Evolutionary conservation across 139 green algal genomes (phyloP), one percentile per base, ranked within the genome.

Genomic region (Tetradesmus obliquus): DNA sequence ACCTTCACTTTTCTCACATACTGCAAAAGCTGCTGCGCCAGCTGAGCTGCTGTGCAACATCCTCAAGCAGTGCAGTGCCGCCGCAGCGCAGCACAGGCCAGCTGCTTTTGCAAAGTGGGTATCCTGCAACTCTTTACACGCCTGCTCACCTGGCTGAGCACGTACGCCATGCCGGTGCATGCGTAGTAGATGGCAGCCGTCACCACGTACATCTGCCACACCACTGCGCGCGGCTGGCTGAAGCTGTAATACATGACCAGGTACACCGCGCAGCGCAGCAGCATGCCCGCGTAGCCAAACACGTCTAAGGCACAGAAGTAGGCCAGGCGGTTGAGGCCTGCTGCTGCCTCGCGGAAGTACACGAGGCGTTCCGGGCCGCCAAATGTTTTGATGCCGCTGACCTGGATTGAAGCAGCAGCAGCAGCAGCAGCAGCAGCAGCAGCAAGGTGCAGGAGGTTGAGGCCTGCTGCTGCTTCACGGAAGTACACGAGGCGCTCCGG

Each of bases 201-300:
- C 12, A 96, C 92, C 4, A 96, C n/a, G 84, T 95, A 96, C 92
- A 96, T 94, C 86, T 95, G 93, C 94, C 93, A 96, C 83, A 95
- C 89, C 20, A 94, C 87, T 19, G 94, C 93, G 1, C 93, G 91
- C 13, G 91, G 91, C 57, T 90, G 86, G 15, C 93, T 91, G 82
- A 95, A 95, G 80, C 80, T 92, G 51, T 87, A 88, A 81, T 94
- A 94, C 91, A 94, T 94, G 32, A 94, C 79, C 9, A 96, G 87
- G 91, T 96, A 96, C 8, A 95, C 66, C 12, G 86, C 60, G 0
- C 91, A 94, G 5, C 91, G 84, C 58, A 96, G 55, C 1, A 94
- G 9, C 84, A 89, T 58, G 0, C 87, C 92, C 20, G 89, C 93
- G 17, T 81, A 71, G 4, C 84, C 62, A 69, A 69, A 89, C 6